Evolutionary conservation across 768 basidiomycete species (phyloP), one percentile per base, ranked within the genome.

Genomic region (Xerocomellus chrysenteron): DNA sequence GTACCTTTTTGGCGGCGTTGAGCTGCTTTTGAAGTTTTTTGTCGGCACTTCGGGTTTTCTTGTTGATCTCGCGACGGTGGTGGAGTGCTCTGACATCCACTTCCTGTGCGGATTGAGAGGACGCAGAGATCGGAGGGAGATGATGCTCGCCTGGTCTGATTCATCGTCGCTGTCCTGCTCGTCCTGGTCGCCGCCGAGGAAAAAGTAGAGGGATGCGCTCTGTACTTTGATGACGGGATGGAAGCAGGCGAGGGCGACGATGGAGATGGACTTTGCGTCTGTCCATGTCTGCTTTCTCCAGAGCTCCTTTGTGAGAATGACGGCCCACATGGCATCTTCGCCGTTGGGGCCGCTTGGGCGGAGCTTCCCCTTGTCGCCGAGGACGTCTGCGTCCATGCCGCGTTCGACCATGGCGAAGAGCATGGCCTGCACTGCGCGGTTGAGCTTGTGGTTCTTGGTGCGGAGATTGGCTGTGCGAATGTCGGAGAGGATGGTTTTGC

Each of bases 251-350:
- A 92, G 78, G 0, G 92, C 85, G 61, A 96, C 81, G 68, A 99
- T 95, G 8, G 95, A 86, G 14, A 98, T 94, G 2, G 94, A 82
- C 75, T 98, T 98, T 3, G 87, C 82, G 67, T 98, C 96, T 49
- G 83, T 85, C 93, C 97, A 99, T 28, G 94, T 82, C 40, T 86
- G 84, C 74, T 95, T 98, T 68, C 83, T 82, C 97, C 96, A 98
- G 14, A 98, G 78, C 65, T 98, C 94, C 71, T 91, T 90, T 17
- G 93, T 91, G 52, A 98, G 74, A 42, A 95, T 87, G 48, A 99
- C 86, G 5, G 97, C 96, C 95, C 96, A 98, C 86, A 97, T 90
- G 3, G 95, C 94, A 64, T 98, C 97, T 33, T 93, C 90, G 2
- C 86, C 84, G 47, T 76, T 79, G 30, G 73, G 70, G 13, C 72